Evolutionary conservation across 495 filamentous ascomycete species (phyloP).

Genomic region (Venustampulla echinocandica): DNA sequence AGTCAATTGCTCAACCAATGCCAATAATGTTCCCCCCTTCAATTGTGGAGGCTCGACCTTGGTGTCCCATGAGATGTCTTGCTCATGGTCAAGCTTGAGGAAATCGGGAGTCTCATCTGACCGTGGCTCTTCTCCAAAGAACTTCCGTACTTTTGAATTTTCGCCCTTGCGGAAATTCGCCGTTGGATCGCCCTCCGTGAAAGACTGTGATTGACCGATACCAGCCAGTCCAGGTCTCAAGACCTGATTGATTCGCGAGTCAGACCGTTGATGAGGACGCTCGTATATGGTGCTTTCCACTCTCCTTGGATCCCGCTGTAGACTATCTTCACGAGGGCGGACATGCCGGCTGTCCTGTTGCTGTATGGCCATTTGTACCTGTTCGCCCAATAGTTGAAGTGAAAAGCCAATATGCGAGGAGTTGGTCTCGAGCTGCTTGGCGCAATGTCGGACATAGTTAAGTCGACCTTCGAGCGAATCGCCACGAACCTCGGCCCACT

Average conservation of each 20-base stretch:
- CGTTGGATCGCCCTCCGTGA: conserved; percentile 51
- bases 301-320: conserved; percentile 33
- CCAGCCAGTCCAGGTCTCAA: conserved; percentile 19
- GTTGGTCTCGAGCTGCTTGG: conserved; percentile 72
- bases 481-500: conserved; percentile 88
- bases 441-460: conserved; percentile 63
- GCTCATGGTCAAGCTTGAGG: conserved; percentile 80
- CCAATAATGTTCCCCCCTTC: conserved; percentile 81
- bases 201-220: conserved; percentile 53
- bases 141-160: conserved; percentile 73
- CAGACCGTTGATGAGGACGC: conserved; percentile 36
- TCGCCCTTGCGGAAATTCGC: conserved; percentile 56
- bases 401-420: conserved; percentile 84
- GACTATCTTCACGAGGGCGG: conserved; percentile 29
- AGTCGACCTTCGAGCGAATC: conserved; percentile 86
- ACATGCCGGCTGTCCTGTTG: conserved; percentile 31
- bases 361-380: conserved; percentile 46
- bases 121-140: conserved; percentile 71
- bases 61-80: conserved; percentile 79
- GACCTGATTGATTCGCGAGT: conserved; percentile 31
- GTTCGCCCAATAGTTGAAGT: conserved; percentile 75
- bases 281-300: conserved; percentile 38
- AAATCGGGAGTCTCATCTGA: conserved; percentile 69
- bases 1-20: conserved; percentile 91
- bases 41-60: conserved; percentile 64